Percentiles rank a stretch among this genome's conserved stretches.
Evolutionary conservation across 805 yeast genomes (phyloP).

Genomic region (Lachancea lanzarotensis): DNA sequence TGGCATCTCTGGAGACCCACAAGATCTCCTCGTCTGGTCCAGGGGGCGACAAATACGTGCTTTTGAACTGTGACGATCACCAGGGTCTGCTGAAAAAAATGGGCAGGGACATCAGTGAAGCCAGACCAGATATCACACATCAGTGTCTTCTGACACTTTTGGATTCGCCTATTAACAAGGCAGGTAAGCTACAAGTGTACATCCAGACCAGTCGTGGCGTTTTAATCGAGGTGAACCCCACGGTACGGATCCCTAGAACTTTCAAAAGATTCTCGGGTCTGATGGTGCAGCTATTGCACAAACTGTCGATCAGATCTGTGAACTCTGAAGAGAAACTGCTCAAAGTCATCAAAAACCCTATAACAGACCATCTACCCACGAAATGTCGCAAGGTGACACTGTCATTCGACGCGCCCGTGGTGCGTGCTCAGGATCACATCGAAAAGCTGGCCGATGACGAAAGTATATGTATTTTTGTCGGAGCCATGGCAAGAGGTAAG

Average conservation of each 20-base stretch:
- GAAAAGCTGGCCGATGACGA: conserved; percentile 74
- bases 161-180: conserved; percentile 97
- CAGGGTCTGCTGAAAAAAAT: conserved; percentile 91
- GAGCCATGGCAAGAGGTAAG: conserved; percentile 98
- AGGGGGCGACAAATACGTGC: conserved; percentile 85
- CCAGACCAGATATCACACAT: conserved; percentile 98
- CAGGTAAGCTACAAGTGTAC: conserved; percentile 93
- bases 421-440: conserved; percentile 84
- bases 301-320: conserved; percentile 86
- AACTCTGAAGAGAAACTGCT: conserved; percentile 91
- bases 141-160: conserved; percentile 90
- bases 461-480: conserved; percentile 95
- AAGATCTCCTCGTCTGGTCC: conserved; percentile 74
- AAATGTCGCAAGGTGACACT: conserved; percentile 91
- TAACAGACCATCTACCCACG: conserved; percentile 92
- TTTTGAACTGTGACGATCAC: conserved; percentile 96
- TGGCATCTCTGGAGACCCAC: conserved; percentile 93
- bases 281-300: conserved; percentile 94
- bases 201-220: conserved; percentile 95
- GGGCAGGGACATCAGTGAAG: conserved; percentile 97
- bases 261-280: conserved; percentile 95
- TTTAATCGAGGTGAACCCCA: conserved; percentile 89
- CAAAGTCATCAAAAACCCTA: conserved; percentile 93
- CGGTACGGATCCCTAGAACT: conserved; percentile 95
- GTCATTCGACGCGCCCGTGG: conserved; percentile 85